A percentile compares a stretch with the other conserved stretches of the same genome.
Conservation (phyloP, 1,284 basidiomycete species). For the Mycena sp. region DNA sequence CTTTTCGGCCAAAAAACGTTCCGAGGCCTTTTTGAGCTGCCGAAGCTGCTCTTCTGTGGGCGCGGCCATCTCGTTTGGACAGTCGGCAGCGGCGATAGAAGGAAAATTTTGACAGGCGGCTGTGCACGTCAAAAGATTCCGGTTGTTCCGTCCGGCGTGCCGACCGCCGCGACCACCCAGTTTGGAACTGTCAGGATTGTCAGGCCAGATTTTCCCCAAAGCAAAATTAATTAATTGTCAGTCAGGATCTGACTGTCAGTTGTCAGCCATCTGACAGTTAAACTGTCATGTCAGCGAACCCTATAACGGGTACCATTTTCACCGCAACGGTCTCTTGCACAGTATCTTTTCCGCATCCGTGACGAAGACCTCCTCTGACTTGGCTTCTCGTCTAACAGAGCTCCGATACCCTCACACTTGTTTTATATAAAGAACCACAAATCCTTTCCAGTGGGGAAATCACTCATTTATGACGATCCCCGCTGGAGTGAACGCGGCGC, state of each 20-base stretch:
- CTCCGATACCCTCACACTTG: too few relatives aligned
- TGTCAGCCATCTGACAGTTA: too few relatives aligned
- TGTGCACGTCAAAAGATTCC: background rate
- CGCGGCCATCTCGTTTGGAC: background rate
- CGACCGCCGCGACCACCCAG: background rate
- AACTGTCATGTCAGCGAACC: too few relatives aligned
- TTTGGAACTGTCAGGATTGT: conserved; percentile 4
- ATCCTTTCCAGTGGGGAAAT: too few relatives aligned
- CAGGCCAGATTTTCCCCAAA: background rate
- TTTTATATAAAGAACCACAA: too few relatives aligned
- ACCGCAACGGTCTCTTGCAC: background rate
- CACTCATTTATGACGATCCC: too few relatives aligned
- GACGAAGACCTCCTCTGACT: too few relatives aligned
- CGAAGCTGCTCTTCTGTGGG: background rate
- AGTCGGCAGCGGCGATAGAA: background rate
- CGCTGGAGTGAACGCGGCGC: too few relatives aligned
- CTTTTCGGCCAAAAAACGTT: too few relatives aligned
- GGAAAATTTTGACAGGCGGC: conserved; percentile 4
- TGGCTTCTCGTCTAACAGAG: too few relatives aligned
- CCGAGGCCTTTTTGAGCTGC: background rate
- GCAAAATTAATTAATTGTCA: conserved; percentile 4
- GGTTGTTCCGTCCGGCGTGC: background rate
- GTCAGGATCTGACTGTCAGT: background rate
- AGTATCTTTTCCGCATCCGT: too few relatives aligned
- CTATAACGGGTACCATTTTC: too few relatives aligned